Percentiles rank a stretch among this genome's conserved stretches.
phyloP scores from a whole-genome alignment of 345 rosid genomes.

The Syzygium grande region DNA sequence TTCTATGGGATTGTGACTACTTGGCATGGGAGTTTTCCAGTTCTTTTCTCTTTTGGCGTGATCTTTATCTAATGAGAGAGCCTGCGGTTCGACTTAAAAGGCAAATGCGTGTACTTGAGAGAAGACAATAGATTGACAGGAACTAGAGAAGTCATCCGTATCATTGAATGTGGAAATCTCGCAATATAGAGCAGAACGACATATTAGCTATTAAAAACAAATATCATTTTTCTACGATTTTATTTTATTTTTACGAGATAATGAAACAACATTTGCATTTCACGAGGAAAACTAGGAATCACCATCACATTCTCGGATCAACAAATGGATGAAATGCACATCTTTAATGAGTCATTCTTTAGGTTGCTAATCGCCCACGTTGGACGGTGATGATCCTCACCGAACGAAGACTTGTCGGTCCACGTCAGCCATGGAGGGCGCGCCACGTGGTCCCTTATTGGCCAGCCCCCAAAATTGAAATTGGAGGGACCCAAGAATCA shows the following conservation, averaged over 20 bases:
- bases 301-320: background rate
- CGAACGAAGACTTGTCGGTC: background rate
- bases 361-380: background rate
- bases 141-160: background rate
- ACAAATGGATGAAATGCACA: background rate
- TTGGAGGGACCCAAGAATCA: background rate
- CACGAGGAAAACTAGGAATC: background rate
- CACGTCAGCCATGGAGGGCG: background rate
- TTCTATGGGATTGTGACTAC: background rate
- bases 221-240: background rate
- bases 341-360: background rate
- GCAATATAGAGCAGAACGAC: background rate
- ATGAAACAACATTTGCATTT: background rate
- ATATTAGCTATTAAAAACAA: background rate
- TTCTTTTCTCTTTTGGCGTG: background rate
- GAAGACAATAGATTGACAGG: background rate
- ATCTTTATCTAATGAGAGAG: background rate
- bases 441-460: background rate
- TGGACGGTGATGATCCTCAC: background rate
- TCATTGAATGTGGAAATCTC: background rate
- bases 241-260: background rate
- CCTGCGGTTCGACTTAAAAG: background rate
- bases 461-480: background rate
- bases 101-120: background rate
- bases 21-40: background rate